phyloP scores from a whole-genome alignment of 202 grass and related monocot genomes.

The Musa balbisiana region DNA sequence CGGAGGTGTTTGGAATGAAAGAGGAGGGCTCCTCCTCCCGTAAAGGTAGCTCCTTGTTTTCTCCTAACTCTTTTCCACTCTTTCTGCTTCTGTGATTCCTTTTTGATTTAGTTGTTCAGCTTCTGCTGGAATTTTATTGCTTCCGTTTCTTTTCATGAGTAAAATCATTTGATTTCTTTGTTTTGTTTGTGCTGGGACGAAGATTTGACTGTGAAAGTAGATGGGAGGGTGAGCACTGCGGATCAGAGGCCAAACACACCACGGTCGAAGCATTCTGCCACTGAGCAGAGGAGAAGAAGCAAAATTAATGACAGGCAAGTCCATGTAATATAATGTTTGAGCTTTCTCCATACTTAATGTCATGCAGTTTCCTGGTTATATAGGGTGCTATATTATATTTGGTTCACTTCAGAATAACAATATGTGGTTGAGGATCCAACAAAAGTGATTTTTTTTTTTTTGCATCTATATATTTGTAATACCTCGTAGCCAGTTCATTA shows the following conservation, averaged over 20 bases:
- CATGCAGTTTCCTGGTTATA: too few relatives aligned
- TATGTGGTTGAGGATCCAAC: too few relatives aligned
- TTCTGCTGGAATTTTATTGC: background rate
- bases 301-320: slow-evolving; percentile 97
- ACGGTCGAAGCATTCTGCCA: slow-evolving; percentile 92
- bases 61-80: too few relatives aligned
- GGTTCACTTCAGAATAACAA: too few relatives aligned
- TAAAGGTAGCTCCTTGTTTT: slow-evolving; percentile 36
- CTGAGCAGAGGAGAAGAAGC: slow-evolving; percentile 85
- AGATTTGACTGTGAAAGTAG: slow-evolving; percentile 55
- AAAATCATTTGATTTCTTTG: background rate
- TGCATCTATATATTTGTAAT: too few relatives aligned
- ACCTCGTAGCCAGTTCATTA: too few relatives aligned
- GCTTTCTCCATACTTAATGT: too few relatives aligned
- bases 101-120: background rate
- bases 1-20: slow-evolving; percentile 48
- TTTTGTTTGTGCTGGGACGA: slow-evolving; percentile 13
- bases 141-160: background rate
- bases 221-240: slow-evolving; percentile 50
- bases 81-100: background rate
- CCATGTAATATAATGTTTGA: background rate
- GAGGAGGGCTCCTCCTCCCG: slow-evolving; percentile 69
- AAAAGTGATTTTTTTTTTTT: too few relatives aligned
- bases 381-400: too few relatives aligned
- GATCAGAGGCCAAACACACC: slow-evolving; percentile 82